A percentile compares a stretch with the other conserved stretches of the same genome.
phyloP scores from a whole-genome alignment of 495 filamentous ascomycete species.

The Niebla homalea region DNA sequence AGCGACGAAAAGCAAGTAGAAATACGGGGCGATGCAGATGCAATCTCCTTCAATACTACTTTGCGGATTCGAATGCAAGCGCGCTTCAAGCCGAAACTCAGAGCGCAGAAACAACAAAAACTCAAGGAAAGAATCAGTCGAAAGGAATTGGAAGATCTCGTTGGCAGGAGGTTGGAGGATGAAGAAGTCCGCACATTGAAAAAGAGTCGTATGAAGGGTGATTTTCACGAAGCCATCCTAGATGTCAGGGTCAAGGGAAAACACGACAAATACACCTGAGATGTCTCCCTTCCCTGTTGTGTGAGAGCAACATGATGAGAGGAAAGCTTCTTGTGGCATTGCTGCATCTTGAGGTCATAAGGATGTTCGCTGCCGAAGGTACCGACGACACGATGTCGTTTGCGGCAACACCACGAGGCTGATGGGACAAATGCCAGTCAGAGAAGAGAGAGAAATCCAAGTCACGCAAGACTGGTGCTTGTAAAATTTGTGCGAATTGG shows the following conservation, averaged over 20 bases:
- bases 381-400: too few species aligned
- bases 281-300: neutral
- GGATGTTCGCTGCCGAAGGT: too few species aligned
- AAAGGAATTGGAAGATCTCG: conserved; percentile 73
- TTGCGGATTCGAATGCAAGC: conserved; percentile 87
- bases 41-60: conserved; percentile 59
- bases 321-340: too few species aligned
- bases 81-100: conserved; percentile 73
- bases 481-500: too few species aligned
- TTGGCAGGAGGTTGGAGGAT: conserved; percentile 64
- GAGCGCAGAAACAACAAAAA: conserved; percentile 65
- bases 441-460: too few species aligned
- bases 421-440: too few species aligned
- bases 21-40: conserved; percentile 66
- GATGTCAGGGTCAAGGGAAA: conserved; percentile 88
- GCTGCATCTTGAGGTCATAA: too few species aligned
- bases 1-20: conserved; percentile 38
- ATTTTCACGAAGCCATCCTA: conserved; percentile 80
- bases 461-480: too few species aligned
- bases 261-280: conserved; percentile 68
- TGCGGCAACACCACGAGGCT: too few species aligned
- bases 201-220: conserved; percentile 69
- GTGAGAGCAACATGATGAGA: too few species aligned
- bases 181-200: conserved; percentile 75
- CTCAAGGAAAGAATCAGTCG: conserved; percentile 70